A percentile compares a stretch with the other conserved stretches of the same genome.
Evolutionary conservation across 1,139 yeast species (phyloP).

Genomic region (Sugiyamaella xylanicola): DNA sequence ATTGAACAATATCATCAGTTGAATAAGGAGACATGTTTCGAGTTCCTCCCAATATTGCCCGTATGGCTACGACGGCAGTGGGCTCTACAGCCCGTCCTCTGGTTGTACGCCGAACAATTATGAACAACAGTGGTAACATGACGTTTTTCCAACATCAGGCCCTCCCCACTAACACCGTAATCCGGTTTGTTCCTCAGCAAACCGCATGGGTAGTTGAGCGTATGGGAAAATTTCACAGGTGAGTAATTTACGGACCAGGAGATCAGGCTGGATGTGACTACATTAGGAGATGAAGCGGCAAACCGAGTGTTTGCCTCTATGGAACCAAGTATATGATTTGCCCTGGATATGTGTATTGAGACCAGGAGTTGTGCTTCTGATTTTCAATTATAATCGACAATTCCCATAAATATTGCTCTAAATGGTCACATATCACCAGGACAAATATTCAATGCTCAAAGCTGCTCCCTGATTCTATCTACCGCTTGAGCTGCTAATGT

Average conservation of each 20-base stretch:
- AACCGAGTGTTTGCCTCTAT: too few species aligned
- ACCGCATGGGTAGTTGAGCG: slow-evolving; percentile 91
- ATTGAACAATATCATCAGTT: background rate
- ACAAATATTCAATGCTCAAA: too few species aligned
- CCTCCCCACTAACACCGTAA: slow-evolving; percentile 71
- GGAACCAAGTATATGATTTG: too few species aligned
- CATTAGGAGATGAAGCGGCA: too few species aligned
- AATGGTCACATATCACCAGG: too few species aligned
- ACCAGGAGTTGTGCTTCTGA: too few species aligned
- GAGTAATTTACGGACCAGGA: slow-evolving; percentile 15
- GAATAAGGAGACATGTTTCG: slow-evolving; percentile 6
- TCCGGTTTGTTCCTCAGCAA: slow-evolving; percentile 85
- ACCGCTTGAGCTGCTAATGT: too few species aligned
- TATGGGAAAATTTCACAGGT: slow-evolving; percentile 79
- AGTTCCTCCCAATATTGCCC: slow-evolving; percentile 2
- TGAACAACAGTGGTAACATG: slow-evolving; percentile 35
- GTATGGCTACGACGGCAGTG: slow-evolving; percentile 4
- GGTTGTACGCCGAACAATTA: slow-evolving; percentile 9
- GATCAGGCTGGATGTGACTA: too few species aligned
- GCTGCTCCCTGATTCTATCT: too few species aligned
- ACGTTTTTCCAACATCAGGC: slow-evolving; percentile 68
- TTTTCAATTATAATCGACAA: too few species aligned
- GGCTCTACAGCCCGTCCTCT: slow-evolving; percentile 2
- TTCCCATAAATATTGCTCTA: too few species aligned
- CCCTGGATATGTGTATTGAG: too few species aligned